Conservation (phyloP, 2,329 filamentous ascomycete species). For the Aspergillus hiratsukae region DNA sequence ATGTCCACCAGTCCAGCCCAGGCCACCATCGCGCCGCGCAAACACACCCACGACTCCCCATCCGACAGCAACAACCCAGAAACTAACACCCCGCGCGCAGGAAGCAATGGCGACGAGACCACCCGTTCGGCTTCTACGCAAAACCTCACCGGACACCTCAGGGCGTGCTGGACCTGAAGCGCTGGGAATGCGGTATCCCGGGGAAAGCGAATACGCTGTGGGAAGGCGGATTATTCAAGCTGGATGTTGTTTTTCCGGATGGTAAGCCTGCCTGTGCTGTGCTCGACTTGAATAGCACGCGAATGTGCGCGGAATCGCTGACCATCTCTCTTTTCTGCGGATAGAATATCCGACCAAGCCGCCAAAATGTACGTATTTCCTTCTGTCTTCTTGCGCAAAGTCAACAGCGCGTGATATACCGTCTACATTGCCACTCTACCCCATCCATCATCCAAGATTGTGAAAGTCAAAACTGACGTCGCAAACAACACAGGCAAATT, state of each 20-base stretch:
- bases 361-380: slow-evolving; percentile 74
- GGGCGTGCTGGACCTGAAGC: slow-evolving; percentile 84
- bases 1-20: slow-evolving; percentile 16
- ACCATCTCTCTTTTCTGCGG: slow-evolving; percentile 5
- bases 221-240: slow-evolving; percentile 96
- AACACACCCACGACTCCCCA: not conserved
- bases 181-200: slow-evolving; percentile 94
- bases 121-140: slow-evolving; percentile 96
- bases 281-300: not conserved
- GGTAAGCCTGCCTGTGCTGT: slow-evolving; percentile 52
- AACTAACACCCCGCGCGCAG: slow-evolving; percentile 43
- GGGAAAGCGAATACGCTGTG: slow-evolving; percentile 96
- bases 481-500: slow-evolving; percentile 71
- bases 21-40: not conserved
- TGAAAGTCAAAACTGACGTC: not conserved
- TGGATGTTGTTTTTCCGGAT: slow-evolving; percentile 88
- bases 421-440: not conserved
- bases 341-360: slow-evolving; percentile 97
- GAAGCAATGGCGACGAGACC: slow-evolving; percentile 94
- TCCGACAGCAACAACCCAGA: not conserved
- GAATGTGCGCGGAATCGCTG: slow-evolving; percentile 7
- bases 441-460: not conserved
- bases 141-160: slow-evolving; percentile 75
- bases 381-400: too few species aligned
- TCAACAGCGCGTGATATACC: not conserved